Conservation (phyloP, 441 rosid genomes). For the Dalechampia spathulata region DNA sequence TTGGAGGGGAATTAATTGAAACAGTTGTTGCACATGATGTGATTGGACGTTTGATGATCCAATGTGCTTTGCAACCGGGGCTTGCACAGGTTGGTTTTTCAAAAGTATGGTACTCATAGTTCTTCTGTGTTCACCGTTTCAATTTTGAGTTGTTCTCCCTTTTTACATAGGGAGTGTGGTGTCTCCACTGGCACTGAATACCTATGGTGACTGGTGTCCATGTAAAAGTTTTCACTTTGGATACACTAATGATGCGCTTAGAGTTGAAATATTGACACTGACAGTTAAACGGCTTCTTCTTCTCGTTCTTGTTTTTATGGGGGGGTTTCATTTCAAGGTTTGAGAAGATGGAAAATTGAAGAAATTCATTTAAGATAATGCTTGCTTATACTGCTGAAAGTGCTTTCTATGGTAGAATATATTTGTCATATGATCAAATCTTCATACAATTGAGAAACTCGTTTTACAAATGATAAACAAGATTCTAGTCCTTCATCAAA, state of each 20-base stretch:
- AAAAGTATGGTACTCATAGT: neutral
- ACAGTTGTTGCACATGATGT: conserved; percentile 97
- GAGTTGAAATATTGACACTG: neutral
- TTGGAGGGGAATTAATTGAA: conserved; percentile 90
- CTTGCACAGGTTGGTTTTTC: conserved; percentile 64
- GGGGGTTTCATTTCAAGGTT: too few relatives aligned
- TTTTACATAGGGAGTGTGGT: too few relatives aligned
- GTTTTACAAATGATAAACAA: too few relatives aligned
- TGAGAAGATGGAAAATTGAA: neutral
- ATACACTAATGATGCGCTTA: neutral
- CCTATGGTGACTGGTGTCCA: neutral
- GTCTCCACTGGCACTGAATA: neutral
- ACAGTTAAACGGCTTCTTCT: neutral
- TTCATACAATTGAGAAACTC: neutral
- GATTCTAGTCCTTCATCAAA: too few relatives aligned
- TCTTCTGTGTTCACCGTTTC: neutral
- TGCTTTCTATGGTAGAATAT: neutral
- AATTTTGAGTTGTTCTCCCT: too few relatives aligned
- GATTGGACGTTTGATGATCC: conserved; percentile 93
- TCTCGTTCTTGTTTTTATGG: too few relatives aligned
- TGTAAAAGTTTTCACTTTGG: neutral
- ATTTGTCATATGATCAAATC: neutral
- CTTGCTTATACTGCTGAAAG: neutral
- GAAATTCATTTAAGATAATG: neutral
- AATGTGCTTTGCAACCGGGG: conserved; percentile 90